Evolutionary conservation across 257 asterid genomes (phyloP).

Genomic region (Buddleja alternifolia): DNA sequence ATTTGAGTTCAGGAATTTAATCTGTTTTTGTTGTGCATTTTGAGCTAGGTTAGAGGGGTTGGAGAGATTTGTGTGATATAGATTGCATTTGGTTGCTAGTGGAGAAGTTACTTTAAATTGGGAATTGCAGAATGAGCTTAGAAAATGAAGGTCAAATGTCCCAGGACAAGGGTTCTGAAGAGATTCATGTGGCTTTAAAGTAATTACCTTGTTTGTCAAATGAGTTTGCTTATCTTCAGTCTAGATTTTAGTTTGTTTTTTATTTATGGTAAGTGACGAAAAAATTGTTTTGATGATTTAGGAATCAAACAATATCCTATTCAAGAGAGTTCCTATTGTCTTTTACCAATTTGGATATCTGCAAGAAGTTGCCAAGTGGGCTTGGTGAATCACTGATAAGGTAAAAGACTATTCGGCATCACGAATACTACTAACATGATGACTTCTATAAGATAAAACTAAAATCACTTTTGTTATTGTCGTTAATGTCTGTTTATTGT

Average conservation of each 20-base stretch:
- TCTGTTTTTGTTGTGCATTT: conserved; percentile 13
- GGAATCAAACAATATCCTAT: conserved; percentile 63
- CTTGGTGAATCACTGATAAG: conserved; percentile 57
- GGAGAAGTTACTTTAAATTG: conserved; percentile 18
- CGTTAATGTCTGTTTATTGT: neutral
- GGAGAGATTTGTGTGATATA: conserved; percentile 34
- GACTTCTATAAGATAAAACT: neutral
- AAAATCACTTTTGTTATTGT: neutral
- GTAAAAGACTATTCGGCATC: conserved; percentile 38
- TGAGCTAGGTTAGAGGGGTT: conserved; percentile 29
- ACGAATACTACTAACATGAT: neutral
- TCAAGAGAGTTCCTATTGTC: conserved; percentile 76
- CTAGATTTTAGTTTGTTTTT: neutral
- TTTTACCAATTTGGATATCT: conserved; percentile 59
- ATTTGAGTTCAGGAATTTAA: conserved; percentile 17
- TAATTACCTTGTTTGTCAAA: conserved; percentile 39
- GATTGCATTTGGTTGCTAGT: conserved; percentile 36
- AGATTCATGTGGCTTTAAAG: conserved; percentile 37
- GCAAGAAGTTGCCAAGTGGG: conserved; percentile 77
- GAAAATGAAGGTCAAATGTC: conserved; percentile 57
- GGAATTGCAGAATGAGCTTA: conserved; percentile 63
- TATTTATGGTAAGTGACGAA: conserved; percentile 15
- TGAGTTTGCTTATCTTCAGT: conserved; percentile 23
- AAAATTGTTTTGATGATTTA: conserved; percentile 41
- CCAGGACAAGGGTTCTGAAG: conserved; percentile 36